phyloP scores from a whole-genome alignment of 2,329 filamentous ascomycete genomes.

The Xylaria sp. region DNA sequence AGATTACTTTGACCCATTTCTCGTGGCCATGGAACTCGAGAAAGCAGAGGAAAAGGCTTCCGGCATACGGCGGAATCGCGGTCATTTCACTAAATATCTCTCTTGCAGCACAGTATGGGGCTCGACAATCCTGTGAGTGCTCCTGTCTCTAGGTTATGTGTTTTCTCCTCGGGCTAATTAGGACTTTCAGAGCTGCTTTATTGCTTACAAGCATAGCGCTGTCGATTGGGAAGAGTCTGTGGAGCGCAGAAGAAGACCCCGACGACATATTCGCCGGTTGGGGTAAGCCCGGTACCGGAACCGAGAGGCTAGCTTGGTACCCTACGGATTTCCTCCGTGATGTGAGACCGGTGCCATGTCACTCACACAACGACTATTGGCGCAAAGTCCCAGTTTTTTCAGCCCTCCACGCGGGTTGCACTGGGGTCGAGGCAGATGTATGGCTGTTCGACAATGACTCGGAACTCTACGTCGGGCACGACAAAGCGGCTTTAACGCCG shows the following conservation, averaged over 20 bases:
- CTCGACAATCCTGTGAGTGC: constrained; percentile 51
- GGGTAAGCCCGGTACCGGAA: constrained; percentile 45
- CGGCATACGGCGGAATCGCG: constrained; percentile 24
- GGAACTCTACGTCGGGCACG: constrained; percentile 72
- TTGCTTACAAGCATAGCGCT: constrained; percentile 49
- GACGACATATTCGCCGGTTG: constrained; percentile 45
- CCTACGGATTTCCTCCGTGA: constrained; percentile 64
- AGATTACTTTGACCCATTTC: constrained; percentile 24
- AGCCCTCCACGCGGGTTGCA: constrained; percentile 68
- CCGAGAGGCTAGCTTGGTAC: constrained; percentile 56
- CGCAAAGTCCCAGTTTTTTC: constrained; percentile 69
- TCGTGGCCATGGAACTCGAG: constrained; percentile 23
- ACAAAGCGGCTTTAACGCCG: constrained; percentile 60
- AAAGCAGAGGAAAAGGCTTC: constrained; percentile 14
- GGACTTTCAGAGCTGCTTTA: constrained; percentile 45
- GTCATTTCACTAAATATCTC: constrained; percentile 41
- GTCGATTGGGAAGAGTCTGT: constrained; percentile 45
- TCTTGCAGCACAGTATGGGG: constrained; percentile 52
- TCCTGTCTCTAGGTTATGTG: neutral
- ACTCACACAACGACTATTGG: constrained; percentile 80
- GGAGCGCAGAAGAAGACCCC: constrained; percentile 46
- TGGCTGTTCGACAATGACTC: constrained; percentile 63
- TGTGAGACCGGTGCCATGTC: constrained; percentile 65
- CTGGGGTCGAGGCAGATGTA: constrained; percentile 75
- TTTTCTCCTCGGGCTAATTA: constrained; percentile 35